These are phyloP conservation scores for Tephrocybe sp. DNA, from an alignment of 768 basidiomycete genomes.

Conservation along the genomic window DNA sequence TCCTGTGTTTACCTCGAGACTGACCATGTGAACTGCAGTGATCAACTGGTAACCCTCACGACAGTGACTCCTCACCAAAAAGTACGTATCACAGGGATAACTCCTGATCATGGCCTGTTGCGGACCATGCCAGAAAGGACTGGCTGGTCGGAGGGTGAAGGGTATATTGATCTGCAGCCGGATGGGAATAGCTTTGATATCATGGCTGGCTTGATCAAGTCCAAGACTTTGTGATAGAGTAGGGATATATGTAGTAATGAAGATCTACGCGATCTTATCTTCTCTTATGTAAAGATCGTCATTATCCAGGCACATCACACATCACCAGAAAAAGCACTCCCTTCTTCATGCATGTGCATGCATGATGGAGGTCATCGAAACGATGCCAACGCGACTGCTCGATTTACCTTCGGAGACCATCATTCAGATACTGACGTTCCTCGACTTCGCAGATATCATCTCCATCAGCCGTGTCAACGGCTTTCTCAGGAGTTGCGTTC, in stretches of 20 bases:
- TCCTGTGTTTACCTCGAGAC: background rate
- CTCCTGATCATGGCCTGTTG: conserved; percentile 82
- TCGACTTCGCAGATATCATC: conserved; percentile 3
- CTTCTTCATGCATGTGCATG: background rate
- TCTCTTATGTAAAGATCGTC: no score
- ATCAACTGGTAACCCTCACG: conserved; percentile 80
- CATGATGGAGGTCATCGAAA: background rate
- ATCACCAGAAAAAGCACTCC: no score
- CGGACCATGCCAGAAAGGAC: conserved; percentile 68
- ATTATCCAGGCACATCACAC: no score
- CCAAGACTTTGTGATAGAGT: conserved; percentile 29
- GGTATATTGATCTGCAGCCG: conserved; percentile 89
- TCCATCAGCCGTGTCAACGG: conserved; percentile 10
- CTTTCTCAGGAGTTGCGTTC: background rate
- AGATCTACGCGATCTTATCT: no score
- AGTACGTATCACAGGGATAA: conserved; percentile 84
- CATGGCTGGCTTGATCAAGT: conserved; percentile 81
- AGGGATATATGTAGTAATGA: no score
- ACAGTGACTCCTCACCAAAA: conserved; percentile 64
- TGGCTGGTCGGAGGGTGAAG: conserved; percentile 26
- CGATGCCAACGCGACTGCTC: background rate
- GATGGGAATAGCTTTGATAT: conserved; percentile 98
- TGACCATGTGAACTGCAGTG: conserved; percentile 40
- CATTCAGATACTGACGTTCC: conserved; percentile 8
- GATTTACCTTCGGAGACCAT: conserved; percentile 13